Evolutionary conservation across 352 stramenopile genomes (phyloP).

Genomic region (Pythium scleroteichum): DNA sequence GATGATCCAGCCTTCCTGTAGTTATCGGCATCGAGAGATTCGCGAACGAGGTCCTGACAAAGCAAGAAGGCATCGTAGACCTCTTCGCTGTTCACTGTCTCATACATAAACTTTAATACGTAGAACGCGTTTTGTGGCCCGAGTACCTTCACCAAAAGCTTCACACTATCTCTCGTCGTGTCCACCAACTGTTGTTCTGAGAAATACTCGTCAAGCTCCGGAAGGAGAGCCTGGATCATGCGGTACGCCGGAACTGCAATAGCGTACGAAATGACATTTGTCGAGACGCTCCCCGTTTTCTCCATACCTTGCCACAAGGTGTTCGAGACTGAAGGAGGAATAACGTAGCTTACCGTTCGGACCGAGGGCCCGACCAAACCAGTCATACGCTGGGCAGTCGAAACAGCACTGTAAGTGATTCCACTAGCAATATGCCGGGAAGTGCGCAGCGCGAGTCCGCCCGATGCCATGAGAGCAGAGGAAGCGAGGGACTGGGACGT

Average conservation of each 20-base stretch:
- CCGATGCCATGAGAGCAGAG: conserved; percentile 58
- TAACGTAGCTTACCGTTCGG: conserved; percentile 50
- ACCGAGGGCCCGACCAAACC: conserved; percentile 57
- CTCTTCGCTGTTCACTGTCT: conserved; percentile 77
- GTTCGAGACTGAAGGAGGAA: conserved; percentile 61
- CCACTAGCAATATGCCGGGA: conserved; percentile 53
- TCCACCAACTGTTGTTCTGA: conserved; percentile 60
- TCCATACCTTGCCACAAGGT: conserved; percentile 64
- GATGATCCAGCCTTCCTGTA: conserved; percentile 52
- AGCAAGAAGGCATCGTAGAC: conserved; percentile 64
- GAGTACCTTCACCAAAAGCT: conserved; percentile 53
- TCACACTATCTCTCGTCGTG: conserved; percentile 47
- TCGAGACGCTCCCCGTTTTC: conserved; percentile 57
- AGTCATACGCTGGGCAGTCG: conserved; percentile 52
- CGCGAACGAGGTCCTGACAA: conserved; percentile 60
- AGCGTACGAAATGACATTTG: conserved; percentile 56
- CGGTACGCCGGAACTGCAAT: conserved; percentile 72
- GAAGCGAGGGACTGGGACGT: conserved; percentile 61
- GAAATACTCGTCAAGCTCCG: conserved; percentile 41
- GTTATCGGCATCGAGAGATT: conserved; percentile 65
- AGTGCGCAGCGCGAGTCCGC: conserved; percentile 46
- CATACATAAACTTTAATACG: conserved; percentile 67
- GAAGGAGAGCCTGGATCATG: conserved; percentile 53
- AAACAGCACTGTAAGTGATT: conserved; percentile 50
- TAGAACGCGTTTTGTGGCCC: conserved; percentile 78